phyloP scores from a whole-genome alignment of 1,139 yeast genomes.

The Kluyveromyces marxianus region DNA sequence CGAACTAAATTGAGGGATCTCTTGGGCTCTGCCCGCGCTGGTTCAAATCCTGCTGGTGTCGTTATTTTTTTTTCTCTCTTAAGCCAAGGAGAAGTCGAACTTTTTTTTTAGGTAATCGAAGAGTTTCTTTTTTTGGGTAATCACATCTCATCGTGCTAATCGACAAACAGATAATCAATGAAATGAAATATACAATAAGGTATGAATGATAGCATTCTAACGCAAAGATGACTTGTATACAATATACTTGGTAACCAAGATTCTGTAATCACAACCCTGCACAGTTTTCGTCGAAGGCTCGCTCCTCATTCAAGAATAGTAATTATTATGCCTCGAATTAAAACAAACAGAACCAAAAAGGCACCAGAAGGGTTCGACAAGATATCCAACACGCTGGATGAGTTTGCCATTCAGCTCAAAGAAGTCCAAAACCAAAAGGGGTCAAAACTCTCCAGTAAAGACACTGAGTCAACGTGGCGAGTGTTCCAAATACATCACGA shows the following conservation, averaged over 20 bases:
- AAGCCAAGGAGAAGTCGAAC: neutral
- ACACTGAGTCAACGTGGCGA: constrained; percentile 61
- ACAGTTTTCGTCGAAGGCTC: neutral
- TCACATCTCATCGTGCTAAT: too few species aligned
- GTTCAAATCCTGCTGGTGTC: constrained; percentile 37
- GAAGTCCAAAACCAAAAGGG: constrained; percentile 40
- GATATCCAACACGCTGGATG: constrained; percentile 61
- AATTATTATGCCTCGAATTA: constrained; percentile 17
- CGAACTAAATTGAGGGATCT: constrained; percentile 30
- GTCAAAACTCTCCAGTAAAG: constrained; percentile 20
- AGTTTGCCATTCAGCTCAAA: constrained; percentile 53
- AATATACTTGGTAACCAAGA: neutral
- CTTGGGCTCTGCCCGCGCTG: constrained; percentile 38
- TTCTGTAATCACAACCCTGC: neutral
- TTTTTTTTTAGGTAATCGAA: too few species aligned
- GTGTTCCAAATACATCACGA: constrained; percentile 66
- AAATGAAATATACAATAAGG: too few species aligned
- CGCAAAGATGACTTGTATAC: neutral
- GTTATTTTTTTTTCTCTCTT: constrained; percentile 13
- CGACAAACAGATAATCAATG: too few species aligned
- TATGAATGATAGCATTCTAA: neutral
- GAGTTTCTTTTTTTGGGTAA: too few species aligned
- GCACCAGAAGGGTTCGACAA: constrained; percentile 73
- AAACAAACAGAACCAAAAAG: constrained; percentile 15
- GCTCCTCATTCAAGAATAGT: neutral